Evolutionary conservation across 2,329 filamentous ascomycete genomes (phyloP), one percentile per base, ranked within the genome.

Genomic region (Ascochyta rabiei): DNA sequence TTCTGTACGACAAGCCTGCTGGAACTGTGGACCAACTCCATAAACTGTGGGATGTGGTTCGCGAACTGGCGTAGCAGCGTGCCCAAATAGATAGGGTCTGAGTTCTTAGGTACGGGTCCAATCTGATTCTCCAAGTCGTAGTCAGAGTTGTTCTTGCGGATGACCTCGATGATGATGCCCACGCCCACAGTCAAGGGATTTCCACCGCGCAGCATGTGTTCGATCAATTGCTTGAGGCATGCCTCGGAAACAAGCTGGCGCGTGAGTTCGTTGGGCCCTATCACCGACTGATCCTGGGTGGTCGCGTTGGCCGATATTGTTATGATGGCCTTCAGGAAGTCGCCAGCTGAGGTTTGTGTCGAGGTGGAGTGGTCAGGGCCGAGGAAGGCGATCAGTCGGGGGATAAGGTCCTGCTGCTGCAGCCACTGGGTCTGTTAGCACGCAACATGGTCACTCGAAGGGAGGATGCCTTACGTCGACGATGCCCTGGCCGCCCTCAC

Each of bases 91-190:
- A 99, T 99, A 4, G 95, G 95, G 69, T 99, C 95, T 46, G 92
- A 93, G 0, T 93, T 93, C 49, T 88, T 81, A 2, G 89, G 85
- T 61, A 90, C 90, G 24, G 90, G 86, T 55, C 92, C 91, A 43
- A 89, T 86, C 57, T 93, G 87, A 65, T 93, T 90, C 65, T 98
- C 95, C 0, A 95, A 89, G 66, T 99, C 95, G 73, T 99, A 99
- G 76, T 99, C 95, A 0, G 95, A 98, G 74, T 99, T 99, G 77
- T 99, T 99, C 79, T 99, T 99, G 57, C 95, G 86, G 72, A 99
- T 99, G 40, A 99, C 95, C 77, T 99, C 95, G 61, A 99, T 99
- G 30, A 99, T 86, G 68, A 98, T 97, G 18, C 95, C 95, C 10
- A 99, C 95, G 44, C 95, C 95, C 15, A 98, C 96, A 0, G 93